Base-by-base conservation (phyloP, 257 asterid genomes). In the Cordia subcordata region DNA sequence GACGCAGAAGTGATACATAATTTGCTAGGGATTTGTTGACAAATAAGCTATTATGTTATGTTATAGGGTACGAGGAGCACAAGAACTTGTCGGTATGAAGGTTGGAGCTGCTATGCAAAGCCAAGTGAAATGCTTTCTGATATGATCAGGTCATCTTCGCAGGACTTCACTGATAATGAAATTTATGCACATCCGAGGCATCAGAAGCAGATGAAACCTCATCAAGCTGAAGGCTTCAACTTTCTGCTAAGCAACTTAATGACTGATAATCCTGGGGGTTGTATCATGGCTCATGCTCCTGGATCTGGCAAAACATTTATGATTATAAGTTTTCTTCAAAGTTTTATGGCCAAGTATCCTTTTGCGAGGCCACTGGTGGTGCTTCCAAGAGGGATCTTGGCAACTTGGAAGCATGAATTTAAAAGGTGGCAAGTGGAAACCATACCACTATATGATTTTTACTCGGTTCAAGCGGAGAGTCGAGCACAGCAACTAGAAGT, bases 221-320 rank as follows among this genome's bases (percentile, higher is more conserved):
- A 93, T 73, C 99, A 89, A 79, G 53, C 78, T 57, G 99, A 93
- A 75, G 99, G 99, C 42, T 93, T 93, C 75, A 93, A 89, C 64
- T 93, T 93, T 75, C 89, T 93, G 57, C 75, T 86, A 9, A 85
- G 90, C 76, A 89, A 89, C 77, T 80, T 93, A 57, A 90, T 89
- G 70, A 55, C 80, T 9, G 96, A 89, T 64, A 86, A 82, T 65
- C 97, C 97, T 17, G 99, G 99, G 57, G 97, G 99, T 40, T 93
- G 99, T 66, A 93, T 93, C 49, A 60, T 93, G 90, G 99, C 97
- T 8, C 99, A 93, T 57, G 99, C 97, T 58, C 96, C 97, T 39
- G 99, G 99, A 64, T 93, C 99, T 17, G 99, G 99, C 10, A 89
- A 89, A 67, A 93, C 97, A 10, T 93, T 93, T 63, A 93, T 93